phyloP scores from a whole-genome alignment of 2,329 filamentous ascomycete species.

The Xylariaceae sp. region DNA sequence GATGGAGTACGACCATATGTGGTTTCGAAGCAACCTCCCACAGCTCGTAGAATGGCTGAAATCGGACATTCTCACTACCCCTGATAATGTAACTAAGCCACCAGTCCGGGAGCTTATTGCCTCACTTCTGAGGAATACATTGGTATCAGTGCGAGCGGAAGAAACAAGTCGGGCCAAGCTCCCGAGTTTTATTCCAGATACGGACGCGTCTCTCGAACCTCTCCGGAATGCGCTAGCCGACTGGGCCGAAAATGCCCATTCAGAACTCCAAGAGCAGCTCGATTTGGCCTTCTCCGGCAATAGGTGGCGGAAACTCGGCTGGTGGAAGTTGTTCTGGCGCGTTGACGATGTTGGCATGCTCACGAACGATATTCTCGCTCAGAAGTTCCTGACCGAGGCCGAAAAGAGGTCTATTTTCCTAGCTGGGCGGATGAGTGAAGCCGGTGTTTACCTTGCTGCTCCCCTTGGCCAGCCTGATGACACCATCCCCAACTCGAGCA shows the following conservation, averaged over 20 bases:
- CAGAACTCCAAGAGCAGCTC: conserved; percentile 75
- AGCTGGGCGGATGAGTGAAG: conserved; percentile 64
- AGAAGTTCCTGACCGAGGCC: conserved; percentile 69
- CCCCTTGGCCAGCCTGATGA: not conserved
- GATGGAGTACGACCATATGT: conserved; percentile 65
- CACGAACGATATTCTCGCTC: conserved; percentile 69
- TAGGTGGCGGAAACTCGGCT: conserved; percentile 74
- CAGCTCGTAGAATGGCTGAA: conserved; percentile 61
- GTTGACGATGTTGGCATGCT: conserved; percentile 88
- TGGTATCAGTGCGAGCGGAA: conserved; percentile 45
- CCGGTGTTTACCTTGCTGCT: conserved; percentile 21
- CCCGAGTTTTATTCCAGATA: conserved; percentile 26
- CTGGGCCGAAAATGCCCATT: conserved; percentile 78
- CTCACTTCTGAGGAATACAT: conserved; percentile 57
- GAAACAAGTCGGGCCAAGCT: conserved; percentile 36
- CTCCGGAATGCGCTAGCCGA: conserved; percentile 56
- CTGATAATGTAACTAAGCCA: conserved; percentile 51
- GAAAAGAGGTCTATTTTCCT: conserved; percentile 81
- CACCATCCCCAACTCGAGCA: not conserved
- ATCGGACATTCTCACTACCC: conserved; percentile 35
- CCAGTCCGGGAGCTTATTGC: conserved; percentile 61
- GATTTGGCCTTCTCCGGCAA: conserved; percentile 70
- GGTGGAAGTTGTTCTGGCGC: conserved; percentile 95
- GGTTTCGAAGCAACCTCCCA: conserved; percentile 67
- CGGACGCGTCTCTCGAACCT: conserved; percentile 36